These are phyloP conservation scores for Solanum arcanum DNA, from an alignment of 257 asterid genomes.

Conservation along the genomic window DNA sequence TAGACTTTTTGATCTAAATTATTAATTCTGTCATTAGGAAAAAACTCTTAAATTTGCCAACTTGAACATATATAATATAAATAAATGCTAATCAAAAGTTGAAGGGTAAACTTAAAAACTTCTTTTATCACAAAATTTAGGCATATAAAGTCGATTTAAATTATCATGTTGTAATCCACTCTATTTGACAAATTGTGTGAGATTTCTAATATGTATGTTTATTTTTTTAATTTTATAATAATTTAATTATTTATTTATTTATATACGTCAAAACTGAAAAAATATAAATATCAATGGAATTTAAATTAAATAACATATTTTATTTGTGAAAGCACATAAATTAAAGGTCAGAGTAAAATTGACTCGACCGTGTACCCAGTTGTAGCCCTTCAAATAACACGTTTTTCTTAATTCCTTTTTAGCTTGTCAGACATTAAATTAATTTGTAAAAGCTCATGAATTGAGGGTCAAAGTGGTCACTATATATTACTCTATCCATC, in stretches of 20 bases:
- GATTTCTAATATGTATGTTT: rapidly evolving
- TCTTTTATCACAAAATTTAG: neutral
- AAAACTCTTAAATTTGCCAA: too few species aligned
- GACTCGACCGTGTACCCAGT: neutral
- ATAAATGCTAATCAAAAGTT: too few species aligned
- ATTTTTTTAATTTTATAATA: too few species aligned
- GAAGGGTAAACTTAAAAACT: neutral
- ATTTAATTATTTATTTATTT: too few species aligned
- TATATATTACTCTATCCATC: too few species aligned
- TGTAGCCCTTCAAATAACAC: neutral
- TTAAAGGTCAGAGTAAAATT: too few species aligned
- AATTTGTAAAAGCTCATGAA: neutral
- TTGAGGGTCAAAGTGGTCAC: too few species aligned
- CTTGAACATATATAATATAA: neutral
- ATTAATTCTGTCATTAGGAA: neutral
- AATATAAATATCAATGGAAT: too few species aligned
- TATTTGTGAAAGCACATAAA: too few species aligned
- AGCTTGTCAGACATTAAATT: neutral
- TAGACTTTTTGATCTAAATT: neutral
- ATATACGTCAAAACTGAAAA: too few species aligned
- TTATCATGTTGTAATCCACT: neutral
- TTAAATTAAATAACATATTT: too few species aligned
- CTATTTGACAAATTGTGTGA: neutral
- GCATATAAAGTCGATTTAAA: neutral
- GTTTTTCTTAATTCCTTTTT: neutral